Evolutionary conservation across 495 filamentous ascomycete species (phyloP), one percentile per base, ranked within the genome.

Genomic region (Filosporella fistucella): DNA sequence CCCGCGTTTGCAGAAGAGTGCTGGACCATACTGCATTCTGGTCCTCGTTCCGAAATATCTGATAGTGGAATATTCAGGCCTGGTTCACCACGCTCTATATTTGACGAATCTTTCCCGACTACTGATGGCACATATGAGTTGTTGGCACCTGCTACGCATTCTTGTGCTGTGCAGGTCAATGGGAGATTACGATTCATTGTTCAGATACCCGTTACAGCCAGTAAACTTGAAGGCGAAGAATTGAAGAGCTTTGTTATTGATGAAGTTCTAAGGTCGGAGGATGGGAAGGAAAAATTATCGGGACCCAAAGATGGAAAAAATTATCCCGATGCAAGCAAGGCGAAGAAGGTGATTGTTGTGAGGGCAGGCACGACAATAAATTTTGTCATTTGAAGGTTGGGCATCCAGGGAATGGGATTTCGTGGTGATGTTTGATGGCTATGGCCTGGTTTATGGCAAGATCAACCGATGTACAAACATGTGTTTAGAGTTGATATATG

Each of bases 1-100:
- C 88, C 89, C 0, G 85, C 83, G 0, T 76, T 91, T 43, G 71
- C 86, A 1, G 86, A 90, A 34, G 89, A 94, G 59, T 85, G 80
- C 55, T 93, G 88, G 88, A 71, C 79, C 47, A 49, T 76, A 1
- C 66, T 91, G 4, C n/a, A n/a, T n/a, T n/a, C n/a, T n/a, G 63
- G 76, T 48, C 46, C 59, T 13, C 33, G 59, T 10, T 23, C 3
- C 4, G 59, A 17, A 6, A 59, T 66, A 11, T 37, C 51, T 13
- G 20, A 28, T 9, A 2, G 5, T 11, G 34, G 20, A 2, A 16
- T 29, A 14, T 12, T 34, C 17, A n/a, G 16, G 14, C 35, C 23
- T n/a, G 1, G 13, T 8, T 3, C 20, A 14, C 39, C 39, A 26
- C 7, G 34, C 14, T 70, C 68, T 34, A 67, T 87, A 38, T 80